Evolutionary conservation across 2,329 filamentous ascomycete genomes (phyloP).

Genomic region (Trichoderma pleuroti): DNA sequence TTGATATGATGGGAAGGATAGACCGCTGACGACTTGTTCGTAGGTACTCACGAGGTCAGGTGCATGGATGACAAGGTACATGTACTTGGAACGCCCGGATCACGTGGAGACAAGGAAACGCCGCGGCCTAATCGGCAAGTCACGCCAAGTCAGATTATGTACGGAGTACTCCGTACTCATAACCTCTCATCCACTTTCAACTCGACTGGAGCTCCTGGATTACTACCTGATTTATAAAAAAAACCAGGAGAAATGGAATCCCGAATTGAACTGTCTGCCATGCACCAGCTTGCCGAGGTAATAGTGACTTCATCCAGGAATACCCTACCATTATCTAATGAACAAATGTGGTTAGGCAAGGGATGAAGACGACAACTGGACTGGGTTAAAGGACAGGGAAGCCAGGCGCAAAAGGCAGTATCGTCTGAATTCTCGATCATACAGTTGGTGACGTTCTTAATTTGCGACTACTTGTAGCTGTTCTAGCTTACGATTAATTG

Average conservation of each 20-base stretch:
- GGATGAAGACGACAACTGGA: neutral
- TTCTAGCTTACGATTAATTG: neutral
- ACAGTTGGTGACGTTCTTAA: neutral
- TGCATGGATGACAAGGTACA: neutral
- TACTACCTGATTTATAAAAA: too few species aligned
- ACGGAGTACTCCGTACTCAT: too few species aligned
- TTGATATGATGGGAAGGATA: too few species aligned
- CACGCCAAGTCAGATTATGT: neutral
- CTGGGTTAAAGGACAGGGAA: neutral
- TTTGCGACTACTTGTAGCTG: neutral
- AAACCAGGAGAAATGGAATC: neutral
- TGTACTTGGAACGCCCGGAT: neutral
- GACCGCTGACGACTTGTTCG: too few species aligned
- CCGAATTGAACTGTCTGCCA: neutral
- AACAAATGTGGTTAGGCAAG: neutral
- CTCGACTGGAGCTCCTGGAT: too few species aligned
- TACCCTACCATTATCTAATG: neutral
- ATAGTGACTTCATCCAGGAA: neutral
- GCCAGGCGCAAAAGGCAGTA: neutral
- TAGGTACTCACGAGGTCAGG: too few species aligned
- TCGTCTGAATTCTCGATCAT: neutral
- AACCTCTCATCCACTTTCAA: neutral
- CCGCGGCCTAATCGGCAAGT: neutral
- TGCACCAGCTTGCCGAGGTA: neutral
- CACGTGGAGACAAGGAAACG: neutral